These are phyloP conservation scores for Lipomyces yamadae DNA, from an alignment of 805 yeast species.

Conservation along the genomic window DNA sequence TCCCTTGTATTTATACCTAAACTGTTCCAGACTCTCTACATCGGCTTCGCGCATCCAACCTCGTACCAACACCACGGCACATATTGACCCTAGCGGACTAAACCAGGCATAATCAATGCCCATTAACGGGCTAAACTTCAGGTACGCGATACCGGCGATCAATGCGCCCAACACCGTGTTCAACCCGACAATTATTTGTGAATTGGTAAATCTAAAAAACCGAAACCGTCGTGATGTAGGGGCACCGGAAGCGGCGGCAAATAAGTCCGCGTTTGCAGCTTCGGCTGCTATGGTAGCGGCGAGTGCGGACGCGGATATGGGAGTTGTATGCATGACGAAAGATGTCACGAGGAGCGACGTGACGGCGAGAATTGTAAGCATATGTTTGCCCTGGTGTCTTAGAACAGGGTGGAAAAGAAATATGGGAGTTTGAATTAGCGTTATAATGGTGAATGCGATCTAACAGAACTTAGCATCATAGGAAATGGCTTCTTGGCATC, in stretches of 20 bases:
- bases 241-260: no score
- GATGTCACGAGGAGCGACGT: constrained; percentile 27
- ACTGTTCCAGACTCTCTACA: constrained; percentile 30
- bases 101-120: constrained; percentile 35
- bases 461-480: background rate
- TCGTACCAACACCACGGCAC: constrained; percentile 21
- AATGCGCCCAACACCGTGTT: constrained; percentile 16
- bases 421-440: constrained; percentile 31
- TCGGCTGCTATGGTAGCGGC: constrained; percentile 18
- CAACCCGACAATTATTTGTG: constrained; percentile 16
- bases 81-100: constrained; percentile 23
- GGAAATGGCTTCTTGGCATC: background rate
- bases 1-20: constrained; percentile 36
- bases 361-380: constrained; percentile 22
- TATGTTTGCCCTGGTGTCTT: constrained; percentile 14
- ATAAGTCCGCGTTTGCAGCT: background rate
- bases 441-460: constrained; percentile 25
- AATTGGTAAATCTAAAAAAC: background rate
- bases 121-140: constrained; percentile 23
- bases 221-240: background rate
- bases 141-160: constrained; percentile 24
- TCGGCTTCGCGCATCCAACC: constrained; percentile 37
- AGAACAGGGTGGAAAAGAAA: constrained; percentile 32
- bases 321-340: constrained; percentile 26
- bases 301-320: constrained; percentile 16